A percentile compares a stretch with the other conserved stretches of the same genome.
Conservation (phyloP, 495 filamentous ascomycete species). For the Durotheca rogersii region DNA sequence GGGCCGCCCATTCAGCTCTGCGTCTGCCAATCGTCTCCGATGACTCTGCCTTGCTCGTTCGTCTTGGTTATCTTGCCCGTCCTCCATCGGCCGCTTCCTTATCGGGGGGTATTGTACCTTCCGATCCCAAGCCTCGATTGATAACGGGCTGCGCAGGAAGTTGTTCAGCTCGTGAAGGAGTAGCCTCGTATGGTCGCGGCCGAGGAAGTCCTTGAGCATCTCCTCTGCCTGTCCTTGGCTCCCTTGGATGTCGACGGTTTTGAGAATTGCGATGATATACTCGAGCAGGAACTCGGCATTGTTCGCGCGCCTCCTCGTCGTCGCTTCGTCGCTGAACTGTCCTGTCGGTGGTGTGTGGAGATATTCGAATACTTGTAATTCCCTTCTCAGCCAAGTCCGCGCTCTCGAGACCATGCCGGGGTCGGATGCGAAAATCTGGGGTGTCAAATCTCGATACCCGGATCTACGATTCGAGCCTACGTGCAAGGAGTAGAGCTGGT, state of each 20-base stretch:
- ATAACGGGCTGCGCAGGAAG: constrained; percentile 80
- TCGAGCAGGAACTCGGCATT: constrained; percentile 90
- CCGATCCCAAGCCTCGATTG: constrained; percentile 74
- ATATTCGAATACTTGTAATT: constrained; percentile 85
- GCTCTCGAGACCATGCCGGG: constrained; percentile 75
- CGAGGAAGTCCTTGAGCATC: constrained; percentile 83
- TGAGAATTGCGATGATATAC: constrained; percentile 85
- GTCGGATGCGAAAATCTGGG: constrained; percentile 61
- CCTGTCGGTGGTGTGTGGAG: constrained; percentile 40
- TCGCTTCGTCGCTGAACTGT: constrained; percentile 33
- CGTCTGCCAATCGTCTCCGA: not conserved
- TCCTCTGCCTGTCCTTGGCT: constrained; percentile 83
- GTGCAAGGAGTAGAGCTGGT: constrained; percentile 76
- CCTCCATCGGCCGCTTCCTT: constrained; percentile 10
- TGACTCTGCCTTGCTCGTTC: not conserved
- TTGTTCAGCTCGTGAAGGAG: constrained; percentile 83
- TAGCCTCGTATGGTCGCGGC: constrained; percentile 70
- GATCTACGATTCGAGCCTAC: constrained; percentile 81
- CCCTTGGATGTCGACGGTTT: constrained; percentile 85
- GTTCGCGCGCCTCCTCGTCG: constrained; percentile 54
- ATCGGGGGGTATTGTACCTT: constrained; percentile 67
- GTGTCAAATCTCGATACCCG: constrained; percentile 73
- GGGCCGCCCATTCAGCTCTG: too few relatives aligned
- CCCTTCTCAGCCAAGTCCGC: constrained; percentile 83
- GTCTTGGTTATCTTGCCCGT: not conserved